A percentile compares a stretch with the other conserved stretches of the same genome.
Evolutionary conservation across 345 rosid species (phyloP).

Genomic region (Aurinia saxatilis): DNA sequence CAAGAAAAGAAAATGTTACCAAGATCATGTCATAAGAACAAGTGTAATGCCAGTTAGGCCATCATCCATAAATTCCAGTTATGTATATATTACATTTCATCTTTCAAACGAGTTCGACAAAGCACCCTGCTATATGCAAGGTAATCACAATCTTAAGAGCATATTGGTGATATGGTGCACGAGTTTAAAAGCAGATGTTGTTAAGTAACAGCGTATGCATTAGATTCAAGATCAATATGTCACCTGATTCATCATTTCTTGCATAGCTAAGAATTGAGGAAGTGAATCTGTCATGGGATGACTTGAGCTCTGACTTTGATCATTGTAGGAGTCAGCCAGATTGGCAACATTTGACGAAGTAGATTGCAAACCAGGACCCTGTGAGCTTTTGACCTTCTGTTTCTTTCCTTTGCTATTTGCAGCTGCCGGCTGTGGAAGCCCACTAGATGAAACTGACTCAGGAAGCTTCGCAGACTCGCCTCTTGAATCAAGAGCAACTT

Average conservation of each 20-base stretch:
- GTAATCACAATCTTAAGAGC: not conserved
- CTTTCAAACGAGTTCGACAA: not conserved
- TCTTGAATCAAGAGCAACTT: slow-evolving; percentile 34
- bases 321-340: slow-evolving; percentile 47
- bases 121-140: not conserved
- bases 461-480: slow-evolving; percentile 38
- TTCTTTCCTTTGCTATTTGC: slow-evolving; percentile 50
- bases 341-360: slow-evolving; percentile 47
- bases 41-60: not conserved
- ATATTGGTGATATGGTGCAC: not conserved
- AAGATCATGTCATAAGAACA: not conserved
- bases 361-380: slow-evolving; percentile 40
- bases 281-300: slow-evolving; percentile 32
- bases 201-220: not conserved
- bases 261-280: slow-evolving; percentile 55
- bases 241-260: slow-evolving; percentile 77
- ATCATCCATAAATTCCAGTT: not conserved
- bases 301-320: slow-evolving; percentile 35
- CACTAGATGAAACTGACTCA: slow-evolving; percentile 33
- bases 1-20: not conserved
- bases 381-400: slow-evolving; percentile 53
- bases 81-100: not conserved
- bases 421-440: slow-evolving; percentile 34
- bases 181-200: not conserved
- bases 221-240: slow-evolving; percentile 12